These are phyloP conservation scores for Moesziomyces globuligerus DNA, from an alignment of 1,284 basidiomycete species.

Conservation along the genomic window DNA sequence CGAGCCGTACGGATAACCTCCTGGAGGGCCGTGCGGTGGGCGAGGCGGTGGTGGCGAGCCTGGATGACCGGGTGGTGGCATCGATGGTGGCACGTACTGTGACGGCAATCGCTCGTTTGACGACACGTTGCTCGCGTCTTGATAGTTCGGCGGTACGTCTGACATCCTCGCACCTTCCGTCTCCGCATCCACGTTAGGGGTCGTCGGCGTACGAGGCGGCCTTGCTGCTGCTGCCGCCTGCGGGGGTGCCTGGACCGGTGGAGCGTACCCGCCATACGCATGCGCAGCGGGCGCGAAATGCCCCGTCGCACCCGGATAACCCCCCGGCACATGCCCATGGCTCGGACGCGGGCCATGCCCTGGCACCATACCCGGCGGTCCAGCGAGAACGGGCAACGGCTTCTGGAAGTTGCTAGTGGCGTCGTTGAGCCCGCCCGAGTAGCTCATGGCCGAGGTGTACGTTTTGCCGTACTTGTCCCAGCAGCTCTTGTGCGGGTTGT, in stretches of 20 bases:
- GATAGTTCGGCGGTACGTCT: slow-evolving; percentile 48
- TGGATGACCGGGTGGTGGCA: slow-evolving; percentile 24
- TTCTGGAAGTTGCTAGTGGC: slow-evolving; percentile 28
- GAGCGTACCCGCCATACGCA: slow-evolving; percentile 9
- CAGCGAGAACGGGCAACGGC: slow-evolving; percentile 26
- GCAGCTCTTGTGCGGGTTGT: slow-evolving; percentile 45
- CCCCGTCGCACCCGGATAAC: slow-evolving; percentile 28
- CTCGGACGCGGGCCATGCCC: slow-evolving; percentile 18
- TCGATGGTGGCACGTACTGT: slow-evolving; percentile 37
- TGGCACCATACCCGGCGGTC: neutral
- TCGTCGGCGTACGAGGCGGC: slow-evolving; percentile 6
- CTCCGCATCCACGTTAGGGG: slow-evolving; percentile 30
- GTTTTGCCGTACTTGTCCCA: slow-evolving; percentile 52
- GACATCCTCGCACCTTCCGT: slow-evolving; percentile 45
- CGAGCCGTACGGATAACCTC: slow-evolving; percentile 2
- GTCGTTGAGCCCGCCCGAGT: slow-evolving; percentile 33
- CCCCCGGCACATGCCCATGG: slow-evolving; percentile 31
- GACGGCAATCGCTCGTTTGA: slow-evolving; percentile 33
- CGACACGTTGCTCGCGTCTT: slow-evolving; percentile 36
- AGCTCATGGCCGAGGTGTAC: slow-evolving; percentile 42
- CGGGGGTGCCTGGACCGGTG: slow-evolving; percentile 16
- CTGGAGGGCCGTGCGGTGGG: slow-evolving; percentile 10
- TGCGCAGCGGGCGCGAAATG: neutral
- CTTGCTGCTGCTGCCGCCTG: neutral
- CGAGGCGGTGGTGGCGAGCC: slow-evolving; percentile 9